Conservation (phyloP, 2,329 filamentous ascomycete genomes). For the Geoglossum cookeanum region DNA sequence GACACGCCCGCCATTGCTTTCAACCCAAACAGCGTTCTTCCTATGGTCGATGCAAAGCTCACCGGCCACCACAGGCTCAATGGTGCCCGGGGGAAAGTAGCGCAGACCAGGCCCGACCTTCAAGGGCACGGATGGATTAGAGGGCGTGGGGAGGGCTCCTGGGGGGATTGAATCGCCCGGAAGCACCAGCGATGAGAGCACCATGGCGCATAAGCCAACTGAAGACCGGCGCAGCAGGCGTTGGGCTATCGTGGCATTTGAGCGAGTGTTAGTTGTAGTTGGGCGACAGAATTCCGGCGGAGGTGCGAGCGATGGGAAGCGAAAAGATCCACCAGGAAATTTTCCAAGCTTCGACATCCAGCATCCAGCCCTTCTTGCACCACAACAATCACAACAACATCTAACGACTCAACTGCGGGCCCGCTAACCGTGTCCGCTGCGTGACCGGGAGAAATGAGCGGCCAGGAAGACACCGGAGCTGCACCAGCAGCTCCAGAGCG, state of each 20-base stretch:
- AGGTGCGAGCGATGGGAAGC: too few relatives aligned
- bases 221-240: background rate
- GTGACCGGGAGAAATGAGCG: constrained; percentile 1
- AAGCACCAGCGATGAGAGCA: constrained; percentile 47
- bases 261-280: background rate
- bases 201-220: constrained; percentile 26
- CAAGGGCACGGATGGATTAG: constrained; percentile 45
- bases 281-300: too few relatives aligned
- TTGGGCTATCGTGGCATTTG: background rate
- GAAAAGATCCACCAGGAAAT: constrained; percentile 4
- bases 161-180: constrained; percentile 61
- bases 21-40: constrained; percentile 65
- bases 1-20: constrained; percentile 51
- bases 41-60: constrained; percentile 45
- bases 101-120: constrained; percentile 71
- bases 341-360: background rate
- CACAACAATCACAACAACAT: background rate
- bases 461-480: constrained; percentile 26
- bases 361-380: background rate
- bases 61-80: constrained; percentile 49
- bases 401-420: background rate
- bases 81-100: constrained; percentile 57
- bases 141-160: constrained; percentile 44
- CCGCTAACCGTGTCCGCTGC: background rate
- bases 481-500: constrained; percentile 32